phyloP scores from a whole-genome alignment of 495 filamentous ascomycete species.

The Alectoria sarmentosa region DNA sequence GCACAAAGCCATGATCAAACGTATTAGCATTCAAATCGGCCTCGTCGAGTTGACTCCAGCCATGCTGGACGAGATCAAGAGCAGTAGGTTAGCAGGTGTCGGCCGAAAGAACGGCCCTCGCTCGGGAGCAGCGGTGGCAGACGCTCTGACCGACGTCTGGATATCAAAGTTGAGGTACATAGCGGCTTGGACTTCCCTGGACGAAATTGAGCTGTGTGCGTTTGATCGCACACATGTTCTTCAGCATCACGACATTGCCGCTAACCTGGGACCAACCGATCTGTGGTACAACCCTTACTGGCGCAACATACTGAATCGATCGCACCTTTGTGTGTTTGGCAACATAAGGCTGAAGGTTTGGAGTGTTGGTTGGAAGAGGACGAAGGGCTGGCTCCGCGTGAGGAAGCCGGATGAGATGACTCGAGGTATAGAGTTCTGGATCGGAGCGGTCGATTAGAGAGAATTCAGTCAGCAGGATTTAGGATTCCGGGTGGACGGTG shows the following conservation, averaged over 20 bases:
- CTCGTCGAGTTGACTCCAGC: not conserved
- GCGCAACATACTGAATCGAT: not conserved
- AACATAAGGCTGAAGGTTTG: not conserved
- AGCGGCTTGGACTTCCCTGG: not conserved
- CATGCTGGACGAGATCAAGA: not conserved
- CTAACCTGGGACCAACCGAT: not conserved
- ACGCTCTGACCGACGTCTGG: not conserved
- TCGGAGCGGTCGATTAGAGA: too few relatives aligned
- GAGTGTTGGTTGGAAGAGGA: not conserved
- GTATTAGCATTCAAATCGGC: not conserved
- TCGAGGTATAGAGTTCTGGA: not conserved
- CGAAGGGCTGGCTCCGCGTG: not conserved
- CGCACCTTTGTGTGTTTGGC: not conserved
- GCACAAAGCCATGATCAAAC: constrained; percentile 9
- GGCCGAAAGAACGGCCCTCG: not conserved
- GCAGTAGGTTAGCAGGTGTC: not conserved
- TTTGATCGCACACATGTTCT: not conserved
- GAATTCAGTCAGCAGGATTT: not conserved
- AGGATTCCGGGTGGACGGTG: not conserved
- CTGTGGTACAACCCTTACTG: not conserved
- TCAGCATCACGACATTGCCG: not conserved
- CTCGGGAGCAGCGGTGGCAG: not conserved
- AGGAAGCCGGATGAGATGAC: not conserved
- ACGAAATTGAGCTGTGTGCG: not conserved
- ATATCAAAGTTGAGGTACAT: not conserved